Percentiles rank a stretch among this genome's conserved stretches.
Evolutionary conservation across 2,329 filamentous ascomycete species (phyloP).

Genomic region (Claviceps spartinae): DNA sequence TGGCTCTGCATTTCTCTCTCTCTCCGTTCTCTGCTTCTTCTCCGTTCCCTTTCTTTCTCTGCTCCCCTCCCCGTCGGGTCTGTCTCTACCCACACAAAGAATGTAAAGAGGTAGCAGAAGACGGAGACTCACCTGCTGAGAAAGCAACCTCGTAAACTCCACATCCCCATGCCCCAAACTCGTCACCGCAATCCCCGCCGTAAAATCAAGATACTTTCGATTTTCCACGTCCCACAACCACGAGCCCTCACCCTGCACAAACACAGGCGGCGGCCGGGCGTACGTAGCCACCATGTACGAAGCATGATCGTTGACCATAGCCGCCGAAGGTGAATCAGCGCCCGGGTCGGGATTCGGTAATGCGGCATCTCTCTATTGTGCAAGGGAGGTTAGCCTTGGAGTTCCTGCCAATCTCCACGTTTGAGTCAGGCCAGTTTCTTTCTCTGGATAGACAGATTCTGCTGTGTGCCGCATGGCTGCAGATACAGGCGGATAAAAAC

Average conservation of each 20-base stretch:
- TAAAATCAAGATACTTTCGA: constrained; percentile 83
- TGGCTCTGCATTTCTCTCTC: neutral
- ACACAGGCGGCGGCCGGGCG: constrained; percentile 76
- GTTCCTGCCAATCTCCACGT: too few species aligned
- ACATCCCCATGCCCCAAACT: constrained; percentile 81
- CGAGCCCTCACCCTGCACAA: constrained; percentile 74
- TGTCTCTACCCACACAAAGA: neutral
- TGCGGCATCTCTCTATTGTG: constrained; percentile 17
- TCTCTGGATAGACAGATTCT: too few species aligned
- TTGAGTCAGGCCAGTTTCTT: too few species aligned
- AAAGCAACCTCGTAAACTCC: constrained; percentile 59
- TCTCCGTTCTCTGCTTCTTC: too few species aligned
- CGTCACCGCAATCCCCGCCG: constrained; percentile 91
- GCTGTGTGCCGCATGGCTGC: neutral
- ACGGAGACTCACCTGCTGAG: constrained; percentile 49
- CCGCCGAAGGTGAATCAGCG: constrained; percentile 58
- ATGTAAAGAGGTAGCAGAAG: neutral
- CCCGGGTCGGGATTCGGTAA: constrained; percentile 59
- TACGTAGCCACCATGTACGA: constrained; percentile 96
- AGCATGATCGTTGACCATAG: constrained; percentile 60
- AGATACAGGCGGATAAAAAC: neutral
- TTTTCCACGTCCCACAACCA: constrained; percentile 87
- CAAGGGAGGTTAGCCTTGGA: neutral
- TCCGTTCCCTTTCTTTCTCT: too few species aligned
- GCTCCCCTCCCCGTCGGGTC: too few species aligned